Evolutionary conservation across 1,284 basidiomycete species (phyloP), one percentile per base, ranked within the genome.

Genomic region (Anthracocystis walkeri): DNA sequence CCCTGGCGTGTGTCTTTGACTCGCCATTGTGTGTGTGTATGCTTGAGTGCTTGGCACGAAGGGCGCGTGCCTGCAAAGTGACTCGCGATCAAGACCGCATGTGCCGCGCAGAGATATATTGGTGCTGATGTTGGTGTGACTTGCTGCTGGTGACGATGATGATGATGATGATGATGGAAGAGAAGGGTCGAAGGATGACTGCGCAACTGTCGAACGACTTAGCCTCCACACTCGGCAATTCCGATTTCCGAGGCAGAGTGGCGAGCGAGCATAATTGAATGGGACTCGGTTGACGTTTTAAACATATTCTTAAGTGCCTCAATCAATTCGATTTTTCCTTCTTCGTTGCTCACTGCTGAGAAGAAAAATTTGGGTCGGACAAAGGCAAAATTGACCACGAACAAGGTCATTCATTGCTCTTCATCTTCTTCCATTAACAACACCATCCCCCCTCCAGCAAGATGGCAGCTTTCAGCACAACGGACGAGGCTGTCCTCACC

Each of bases 401-500:
- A 48, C 44, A 38, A 21, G 11, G 4, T 27, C 33, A 31, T 7
- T 31, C 8, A 20, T 3, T 38, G 12, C 3, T 38, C 46, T 3
- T 16, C 27, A 44, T 27, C 33, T 25, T 21, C 12, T 29, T 40
- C 20, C 20, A 12, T 16, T 35, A 45, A 7, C 33, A 31, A 35
- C 49, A 52, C 31, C 58, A 44, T 27, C 48, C 8, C 25, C 29
- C 16, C 50, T 29, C 8, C 1, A 11, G 20, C 5, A 53, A 3
- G 14, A 76, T 76, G 74, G 69, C 77, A 18, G 74, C 71, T 14
- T 77, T 84, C 65, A 79, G 77, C 65, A 68, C 81, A 3, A 77
- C 82, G 5, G 82, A 84, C 57, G 75, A 77, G 20, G 82, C 81
- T 11, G 77, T 84, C 25, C 64, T 84, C 51, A 78, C 73, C 35